Percentiles rank a stretch among this genome's conserved stretches.
Conservation (phyloP, 2,329 filamentous ascomycete species). For the Chrysosporium queenslandicum region DNA sequence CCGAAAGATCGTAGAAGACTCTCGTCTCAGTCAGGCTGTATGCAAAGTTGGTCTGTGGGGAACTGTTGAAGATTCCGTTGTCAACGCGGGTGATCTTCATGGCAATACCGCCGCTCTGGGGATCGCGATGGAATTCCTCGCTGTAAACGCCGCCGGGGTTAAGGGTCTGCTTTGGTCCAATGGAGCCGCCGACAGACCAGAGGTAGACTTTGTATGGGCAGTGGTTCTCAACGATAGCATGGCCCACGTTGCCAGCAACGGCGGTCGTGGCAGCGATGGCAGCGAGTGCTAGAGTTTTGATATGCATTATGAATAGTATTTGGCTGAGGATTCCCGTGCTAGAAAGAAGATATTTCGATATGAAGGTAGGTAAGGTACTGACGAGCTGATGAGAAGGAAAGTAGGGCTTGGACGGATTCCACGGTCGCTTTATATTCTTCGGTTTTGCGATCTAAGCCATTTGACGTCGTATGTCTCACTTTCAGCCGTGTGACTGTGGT, state of each 20-base stretch:
- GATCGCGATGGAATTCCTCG: constrained; percentile 29
- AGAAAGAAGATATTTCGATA: not conserved
- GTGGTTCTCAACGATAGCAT: constrained; percentile 29
- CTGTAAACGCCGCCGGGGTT: constrained; percentile 27
- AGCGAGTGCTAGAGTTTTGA: constrained; percentile 13
- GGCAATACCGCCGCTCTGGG: constrained; percentile 33
- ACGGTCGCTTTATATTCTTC: not conserved
- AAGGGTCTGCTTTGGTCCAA: constrained; percentile 22
- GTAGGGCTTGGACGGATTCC: not conserved
- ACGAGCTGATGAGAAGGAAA: not conserved
- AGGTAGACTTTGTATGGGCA: constrained; percentile 29
- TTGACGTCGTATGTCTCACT: constrained; percentile 5
- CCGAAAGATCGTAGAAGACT: constrained; percentile 36
- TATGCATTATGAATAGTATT: constrained; percentile 13
- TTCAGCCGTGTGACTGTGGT: not conserved
- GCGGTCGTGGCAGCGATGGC: constrained; percentile 15
- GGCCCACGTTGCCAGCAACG: constrained; percentile 27
- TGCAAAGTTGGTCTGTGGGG: constrained; percentile 33
- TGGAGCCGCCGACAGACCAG: constrained; percentile 29
- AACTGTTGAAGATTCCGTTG: constrained; percentile 31
- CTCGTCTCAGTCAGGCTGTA: constrained; percentile 32
- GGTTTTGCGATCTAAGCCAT: not conserved
- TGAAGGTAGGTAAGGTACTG: not conserved
- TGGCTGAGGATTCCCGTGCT: not conserved
- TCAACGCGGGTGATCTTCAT: constrained; percentile 34